Base-by-base conservation (phyloP, 1,139 yeast genomes). In the Sugiyamaella grinbergsii region DNA sequence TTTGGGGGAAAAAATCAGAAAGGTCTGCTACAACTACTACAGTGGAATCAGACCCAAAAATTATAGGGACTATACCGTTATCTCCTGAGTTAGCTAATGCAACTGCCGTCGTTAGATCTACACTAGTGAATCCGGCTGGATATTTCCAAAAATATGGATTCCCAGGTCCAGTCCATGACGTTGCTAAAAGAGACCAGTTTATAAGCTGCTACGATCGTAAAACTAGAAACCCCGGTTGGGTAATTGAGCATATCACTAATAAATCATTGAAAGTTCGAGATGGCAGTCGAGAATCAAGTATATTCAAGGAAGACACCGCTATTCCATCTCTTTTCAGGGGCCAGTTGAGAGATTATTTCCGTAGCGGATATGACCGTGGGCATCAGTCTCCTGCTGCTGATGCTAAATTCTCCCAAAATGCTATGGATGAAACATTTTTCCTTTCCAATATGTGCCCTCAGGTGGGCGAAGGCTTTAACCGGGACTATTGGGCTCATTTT, bases 311-410 rank as follows among this genome's bases (percentile, higher is more conserved):
- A 74, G 98, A 94, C 66, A 94, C 86, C 64, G 63, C 68, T n/a
- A 80, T 94, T 33, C 98, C 98, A 0, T 71, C 71, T 32, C 78
- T 75, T 62, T 93, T 88, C 67, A 76, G 97, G 59, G 90, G 84
- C 2, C 75, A 78, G 52, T 74, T 93, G 54, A 76, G 83, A 56
- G 98, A 94, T 69, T 93, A 85, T 68, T 91, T 91, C 74, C 80
- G 98, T 58, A 84, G 95, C 46, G 99, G 99, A 0, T 93, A 88
- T 69, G 99, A 93, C 66, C 75, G 98, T 58, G 99, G 99, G 2
- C 99, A 93, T 68, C 88, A 87, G 63, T 97, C 96, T 0, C 98
- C 99, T 1, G 98, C 98, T 4, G 98, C 98, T 0, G 88, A 93
- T 68, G 97, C 98, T 33, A 90, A 89, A 66, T 93, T 80, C 70